Evolutionary conservation across 768 basidiomycete species (phyloP), one percentile per base, ranked within the genome.

Genomic region (Glaciozyma antarctica): DNA sequence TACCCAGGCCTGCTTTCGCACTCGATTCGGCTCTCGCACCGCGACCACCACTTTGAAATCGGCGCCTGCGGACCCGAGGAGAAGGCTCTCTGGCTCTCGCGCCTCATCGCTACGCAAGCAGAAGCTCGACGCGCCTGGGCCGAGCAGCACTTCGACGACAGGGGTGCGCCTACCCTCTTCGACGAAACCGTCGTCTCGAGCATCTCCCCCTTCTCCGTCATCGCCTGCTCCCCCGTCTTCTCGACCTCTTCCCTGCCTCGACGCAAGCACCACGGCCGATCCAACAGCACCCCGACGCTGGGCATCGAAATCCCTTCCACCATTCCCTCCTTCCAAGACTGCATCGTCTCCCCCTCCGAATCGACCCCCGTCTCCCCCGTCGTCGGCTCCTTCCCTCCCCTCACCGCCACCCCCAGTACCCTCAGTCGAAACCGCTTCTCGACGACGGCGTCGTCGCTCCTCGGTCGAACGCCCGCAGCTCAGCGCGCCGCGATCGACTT

Each of bases 21-120:
- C 73, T 86, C 86, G 52, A 88, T 97, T 76, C 85, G 87, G 58
- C 78, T 95, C 21, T 82, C 81, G 15, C 82, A 81, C 52, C 81
- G 80, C 60, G 85, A 85, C 9, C 85, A 88, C 73, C 81, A 84
- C 64, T 87, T 94, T 71, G 91, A 95, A 74, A 78, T 97, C 38
- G 89, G 89, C 10, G 88, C 89, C 0, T 83, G 89, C 21, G 93
- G 91, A 75, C 81, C 74, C 79, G 72, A 81, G 80, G 94, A 98
- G 77, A 93, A 90, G 78, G 82, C 84, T 32, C 79, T 87, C n/a
- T 98, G 94, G 94, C 78, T 92, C 61, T 77, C 79, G 41, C 83
- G 84, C 8, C 83, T 95, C 57, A 80, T 78, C 62, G 80, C 82
- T 52, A 81, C 86, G 19, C 75, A 76, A 16, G 32, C n/a, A 21